phyloP scores from a whole-genome alignment of 2,329 filamentous ascomycete species.

The Penicillium frequentans region DNA sequence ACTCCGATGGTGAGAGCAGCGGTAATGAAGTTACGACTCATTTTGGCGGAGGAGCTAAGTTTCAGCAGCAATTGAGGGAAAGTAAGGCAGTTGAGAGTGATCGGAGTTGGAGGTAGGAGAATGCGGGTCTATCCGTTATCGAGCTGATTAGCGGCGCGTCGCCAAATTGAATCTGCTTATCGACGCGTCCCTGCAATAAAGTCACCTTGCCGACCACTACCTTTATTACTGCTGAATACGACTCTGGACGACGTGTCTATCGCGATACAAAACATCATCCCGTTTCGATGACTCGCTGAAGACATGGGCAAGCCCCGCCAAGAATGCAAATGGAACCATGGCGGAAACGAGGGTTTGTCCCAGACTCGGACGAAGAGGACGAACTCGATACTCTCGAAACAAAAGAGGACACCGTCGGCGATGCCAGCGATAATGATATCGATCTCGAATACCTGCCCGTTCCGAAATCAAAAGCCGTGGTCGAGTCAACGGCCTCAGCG shows the following conservation, averaged over 20 bases:
- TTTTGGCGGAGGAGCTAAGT: constrained; percentile 10
- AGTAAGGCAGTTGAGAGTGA: not conserved
- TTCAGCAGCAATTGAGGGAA: not conserved
- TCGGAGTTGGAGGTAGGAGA: constrained; percentile 12
- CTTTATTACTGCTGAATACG: not conserved
- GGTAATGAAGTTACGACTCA: constrained; percentile 41
- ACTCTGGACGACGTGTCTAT: not conserved
- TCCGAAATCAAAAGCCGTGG: constrained; percentile 1
- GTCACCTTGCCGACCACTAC: not conserved
- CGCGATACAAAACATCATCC: not conserved
- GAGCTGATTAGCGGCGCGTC: constrained; percentile 26
- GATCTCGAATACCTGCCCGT: constrained; percentile 21
- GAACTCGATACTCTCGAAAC: constrained; percentile 38
- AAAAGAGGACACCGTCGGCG: constrained; percentile 8
- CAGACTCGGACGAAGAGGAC: constrained; percentile 51
- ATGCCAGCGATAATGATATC: constrained; percentile 8
- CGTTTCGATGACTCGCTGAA: constrained; percentile 29
- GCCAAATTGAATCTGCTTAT: constrained; percentile 17
- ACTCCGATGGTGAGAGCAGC: constrained; percentile 39
- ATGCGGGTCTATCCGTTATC: constrained; percentile 20
- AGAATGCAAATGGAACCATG: constrained; percentile 48
- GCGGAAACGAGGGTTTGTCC: constrained; percentile 53
- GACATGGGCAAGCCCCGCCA: constrained; percentile 37
- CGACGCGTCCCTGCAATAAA: not conserved
- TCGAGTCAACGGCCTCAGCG: not conserved